These are phyloP conservation scores for Phytophthora aleatoria DNA, from an alignment of 352 stramenopile species.

Conservation along the genomic window DNA sequence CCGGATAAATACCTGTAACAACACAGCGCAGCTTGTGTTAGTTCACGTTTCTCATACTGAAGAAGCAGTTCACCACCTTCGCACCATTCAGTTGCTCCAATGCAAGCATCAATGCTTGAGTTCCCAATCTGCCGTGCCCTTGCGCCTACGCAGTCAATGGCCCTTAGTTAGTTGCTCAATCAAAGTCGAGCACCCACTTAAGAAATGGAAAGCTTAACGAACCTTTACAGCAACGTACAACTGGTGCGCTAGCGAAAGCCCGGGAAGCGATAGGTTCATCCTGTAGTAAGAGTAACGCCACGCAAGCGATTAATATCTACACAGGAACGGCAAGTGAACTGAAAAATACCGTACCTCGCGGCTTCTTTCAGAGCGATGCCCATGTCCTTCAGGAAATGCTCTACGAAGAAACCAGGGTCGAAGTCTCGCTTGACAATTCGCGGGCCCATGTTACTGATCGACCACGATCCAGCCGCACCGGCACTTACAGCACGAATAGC, in stretches of 20 bases:
- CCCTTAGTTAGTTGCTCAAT: constrained; percentile 10
- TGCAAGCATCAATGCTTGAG: constrained; percentile 86
- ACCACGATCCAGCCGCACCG: constrained; percentile 88
- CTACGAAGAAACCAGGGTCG: constrained; percentile 91
- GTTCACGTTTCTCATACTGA: not conserved
- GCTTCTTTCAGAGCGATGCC: constrained; percentile 90
- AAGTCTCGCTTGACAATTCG: constrained; percentile 90
- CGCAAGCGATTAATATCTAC: not conserved
- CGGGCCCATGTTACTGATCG: constrained; percentile 89
- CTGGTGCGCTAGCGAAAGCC: constrained; percentile 84
- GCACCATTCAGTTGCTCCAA: constrained; percentile 88
- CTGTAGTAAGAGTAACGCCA: constrained; percentile 27
- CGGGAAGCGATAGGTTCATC: constrained; percentile 88
- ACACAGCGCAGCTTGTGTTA: constrained; percentile 1
- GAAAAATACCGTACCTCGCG: constrained; percentile 42
- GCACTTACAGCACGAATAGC: constrained; percentile 85
- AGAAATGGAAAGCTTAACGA: not conserved
- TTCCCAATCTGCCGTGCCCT: constrained; percentile 79
- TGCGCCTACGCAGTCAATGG: constrained; percentile 53
- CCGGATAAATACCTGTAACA: constrained; percentile 49
- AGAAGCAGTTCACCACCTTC: not conserved
- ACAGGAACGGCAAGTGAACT: not conserved
- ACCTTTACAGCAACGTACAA: constrained; percentile 88
- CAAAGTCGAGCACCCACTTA: not conserved
- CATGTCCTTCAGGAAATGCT: constrained; percentile 93